Percentiles rank a stretch among this genome's conserved stretches.
Conservation (phyloP, 2,329 filamentous ascomycete species). For the Dendrostoma leiphaemia region DNA sequence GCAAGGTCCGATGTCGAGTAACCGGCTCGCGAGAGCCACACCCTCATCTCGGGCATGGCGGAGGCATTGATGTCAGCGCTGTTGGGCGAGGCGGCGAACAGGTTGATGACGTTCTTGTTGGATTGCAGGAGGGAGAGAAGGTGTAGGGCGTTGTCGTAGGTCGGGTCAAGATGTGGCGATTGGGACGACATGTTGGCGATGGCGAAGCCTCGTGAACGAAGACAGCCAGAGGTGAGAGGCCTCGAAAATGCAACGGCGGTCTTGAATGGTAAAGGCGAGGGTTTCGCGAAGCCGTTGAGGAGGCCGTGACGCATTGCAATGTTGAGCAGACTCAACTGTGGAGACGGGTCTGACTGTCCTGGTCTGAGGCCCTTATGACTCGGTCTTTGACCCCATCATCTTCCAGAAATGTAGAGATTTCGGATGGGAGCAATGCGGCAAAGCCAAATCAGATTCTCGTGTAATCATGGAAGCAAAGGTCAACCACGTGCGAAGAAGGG, state of each 20-base stretch:
- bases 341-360: background rate
- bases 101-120: slow-evolving; percentile 65
- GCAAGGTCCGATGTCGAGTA: slow-evolving; percentile 55
- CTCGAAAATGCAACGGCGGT: background rate
- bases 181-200: slow-evolving; percentile 15
- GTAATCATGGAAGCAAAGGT: no score
- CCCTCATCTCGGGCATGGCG: slow-evolving; percentile 78
- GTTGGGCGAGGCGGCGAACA: slow-evolving; percentile 46
- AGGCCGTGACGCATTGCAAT: slow-evolving; percentile 7
- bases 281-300: background rate
- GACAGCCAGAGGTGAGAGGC: background rate
- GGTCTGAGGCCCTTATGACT: background rate
- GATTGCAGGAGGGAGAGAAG: slow-evolving; percentile 76
- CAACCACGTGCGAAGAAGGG: no score
- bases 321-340: background rate
- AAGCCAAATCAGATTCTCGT: no score
- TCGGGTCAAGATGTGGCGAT: slow-evolving; percentile 30
- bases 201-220: background rate
- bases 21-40: slow-evolving; percentile 73
- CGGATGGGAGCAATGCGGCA: no score
- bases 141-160: slow-evolving; percentile 66
- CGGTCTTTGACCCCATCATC: background rate
- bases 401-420: no score
- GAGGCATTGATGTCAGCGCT: slow-evolving; percentile 60
- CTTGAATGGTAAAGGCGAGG: background rate